Evolutionary conservation across 1,284 basidiomycete species (phyloP).

Genomic region (Laetiporus sulphureus): DNA sequence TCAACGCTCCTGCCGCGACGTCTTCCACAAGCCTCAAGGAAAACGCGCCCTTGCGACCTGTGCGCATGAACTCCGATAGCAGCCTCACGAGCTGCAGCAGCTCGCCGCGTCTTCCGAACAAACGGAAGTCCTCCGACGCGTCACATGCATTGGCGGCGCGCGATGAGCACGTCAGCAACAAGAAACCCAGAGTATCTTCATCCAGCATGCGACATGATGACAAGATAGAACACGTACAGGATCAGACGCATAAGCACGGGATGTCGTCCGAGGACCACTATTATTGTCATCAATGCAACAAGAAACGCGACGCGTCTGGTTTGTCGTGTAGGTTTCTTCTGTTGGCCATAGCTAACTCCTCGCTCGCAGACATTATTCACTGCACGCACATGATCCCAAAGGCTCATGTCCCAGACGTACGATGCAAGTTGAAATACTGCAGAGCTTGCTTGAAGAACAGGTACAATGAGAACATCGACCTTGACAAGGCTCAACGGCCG

Average conservation of each 20-base stretch:
- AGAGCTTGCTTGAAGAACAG: constrained; percentile 57
- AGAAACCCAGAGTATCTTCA: constrained; percentile 29
- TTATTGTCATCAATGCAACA: constrained; percentile 67
- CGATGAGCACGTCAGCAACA: constrained; percentile 17
- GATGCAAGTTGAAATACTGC: constrained; percentile 58
- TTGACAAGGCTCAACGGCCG: constrained; percentile 31
- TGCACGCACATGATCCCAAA: constrained; percentile 38
- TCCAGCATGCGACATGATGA: too few relatives aligned
- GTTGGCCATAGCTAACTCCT: constrained; percentile 1
- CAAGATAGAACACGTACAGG: too few relatives aligned
- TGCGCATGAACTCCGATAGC: constrained; percentile 17
- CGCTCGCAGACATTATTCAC: constrained; percentile 34
- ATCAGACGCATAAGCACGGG: too few relatives aligned
- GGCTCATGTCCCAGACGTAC: constrained; percentile 25
- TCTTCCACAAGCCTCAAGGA: constrained; percentile 37
- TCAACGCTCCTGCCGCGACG: background rate
- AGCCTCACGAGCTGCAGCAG: constrained; percentile 9
- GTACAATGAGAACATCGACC: constrained; percentile 48
- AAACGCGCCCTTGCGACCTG: constrained; percentile 42
- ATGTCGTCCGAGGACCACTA: constrained; percentile 20
- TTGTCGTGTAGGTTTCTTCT: constrained; percentile 14
- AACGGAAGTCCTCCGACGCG: constrained; percentile 24
- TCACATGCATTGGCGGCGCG: constrained; percentile 4
- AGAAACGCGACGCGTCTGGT: constrained; percentile 49
- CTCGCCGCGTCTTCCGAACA: constrained; percentile 10